A percentile compares a stretch with the other conserved stretches of the same genome.
phyloP scores from a whole-genome alignment of 257 asterid genomes.

The Gardenia jasminoides region DNA sequence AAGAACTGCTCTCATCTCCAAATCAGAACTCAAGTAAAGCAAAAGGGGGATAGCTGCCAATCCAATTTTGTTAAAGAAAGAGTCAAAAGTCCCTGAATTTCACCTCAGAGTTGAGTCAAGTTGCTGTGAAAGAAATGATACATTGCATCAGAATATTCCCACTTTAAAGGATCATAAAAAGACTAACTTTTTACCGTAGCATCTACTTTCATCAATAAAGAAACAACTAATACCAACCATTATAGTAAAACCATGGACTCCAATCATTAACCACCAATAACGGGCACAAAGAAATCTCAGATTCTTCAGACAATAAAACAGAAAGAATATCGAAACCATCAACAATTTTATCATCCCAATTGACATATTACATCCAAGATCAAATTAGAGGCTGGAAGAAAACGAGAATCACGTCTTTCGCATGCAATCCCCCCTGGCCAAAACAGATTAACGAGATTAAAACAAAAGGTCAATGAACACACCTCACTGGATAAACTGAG shows the following conservation, averaged over 20 bases:
- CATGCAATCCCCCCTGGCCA: not conserved
- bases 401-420: too few species aligned
- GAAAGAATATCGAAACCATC: too few species aligned
- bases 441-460: not conserved
- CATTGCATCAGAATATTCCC: slow-evolving; percentile 24
- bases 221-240: not conserved
- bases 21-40: not conserved
- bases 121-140: not conserved
- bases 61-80: too few species aligned
- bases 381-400: too few species aligned
- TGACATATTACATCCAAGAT: too few species aligned
- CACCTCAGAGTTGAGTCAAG: slow-evolving; percentile 23
- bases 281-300: too few species aligned
- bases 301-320: too few species aligned
- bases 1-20: slow-evolving; percentile 51
- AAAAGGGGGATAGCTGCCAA: too few species aligned
- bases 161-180: slow-evolving; percentile 8
- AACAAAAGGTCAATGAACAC: too few species aligned
- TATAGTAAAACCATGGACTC: not conserved
- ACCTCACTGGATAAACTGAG: too few species aligned
- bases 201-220: not conserved
- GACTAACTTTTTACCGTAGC: not conserved
- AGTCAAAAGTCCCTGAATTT: slow-evolving; percentile 10
- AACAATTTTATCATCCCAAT: too few species aligned
- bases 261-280: not conserved